phyloP scores from a whole-genome alignment of 2,329 filamentous ascomycete species.

The Beauveria medogensis region DNA sequence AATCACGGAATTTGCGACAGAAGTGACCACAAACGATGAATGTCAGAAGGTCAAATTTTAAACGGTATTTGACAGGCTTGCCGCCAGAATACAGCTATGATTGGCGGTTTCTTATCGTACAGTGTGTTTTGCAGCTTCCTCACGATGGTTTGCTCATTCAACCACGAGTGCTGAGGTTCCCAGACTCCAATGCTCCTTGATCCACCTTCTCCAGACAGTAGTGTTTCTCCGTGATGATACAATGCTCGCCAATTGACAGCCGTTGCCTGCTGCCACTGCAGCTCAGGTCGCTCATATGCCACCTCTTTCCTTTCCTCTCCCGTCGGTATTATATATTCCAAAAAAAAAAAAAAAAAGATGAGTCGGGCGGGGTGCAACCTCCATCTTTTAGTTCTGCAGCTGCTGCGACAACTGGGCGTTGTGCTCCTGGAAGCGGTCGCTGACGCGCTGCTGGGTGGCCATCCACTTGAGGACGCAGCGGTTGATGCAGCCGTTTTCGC shows the following conservation, averaged over 20 bases:
- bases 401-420: constrained; percentile 52
- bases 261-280: not conserved
- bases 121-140: not conserved
- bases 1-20: not conserved
- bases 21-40: not conserved
- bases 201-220: not conserved
- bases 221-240: not conserved
- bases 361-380: too few species aligned
- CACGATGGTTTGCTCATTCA: not conserved
- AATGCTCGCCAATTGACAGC: not conserved
- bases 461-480: constrained; percentile 96
- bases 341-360: too few species aligned
- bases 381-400: constrained; percentile 35
- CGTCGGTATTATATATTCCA: not conserved
- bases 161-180: not conserved
- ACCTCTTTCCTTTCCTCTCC: constrained; percentile 5
- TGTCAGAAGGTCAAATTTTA: not conserved
- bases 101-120: not conserved
- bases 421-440: constrained; percentile 77
- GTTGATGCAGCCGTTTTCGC: constrained; percentile 86
- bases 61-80: not conserved
- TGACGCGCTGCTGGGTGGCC: constrained; percentile 81
- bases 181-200: not conserved
- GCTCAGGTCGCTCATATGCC: too few species aligned
- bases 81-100: not conserved